phyloP scores from a whole-genome alignment of 768 basidiomycete species.

The Clavulina sp. region DNA sequence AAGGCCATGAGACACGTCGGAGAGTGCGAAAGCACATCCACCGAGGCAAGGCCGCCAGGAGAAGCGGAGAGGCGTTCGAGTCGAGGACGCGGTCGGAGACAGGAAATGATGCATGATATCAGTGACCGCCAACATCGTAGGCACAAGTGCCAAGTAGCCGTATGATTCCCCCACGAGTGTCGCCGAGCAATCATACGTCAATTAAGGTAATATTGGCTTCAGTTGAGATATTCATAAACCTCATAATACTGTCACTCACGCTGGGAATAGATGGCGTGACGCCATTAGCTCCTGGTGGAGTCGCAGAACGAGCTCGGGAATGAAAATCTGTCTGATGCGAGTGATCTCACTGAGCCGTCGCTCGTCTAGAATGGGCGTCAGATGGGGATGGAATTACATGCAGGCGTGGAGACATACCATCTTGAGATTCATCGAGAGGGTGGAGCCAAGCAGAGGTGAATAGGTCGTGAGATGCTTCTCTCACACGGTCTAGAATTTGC shows the following conservation, averaged over 20 bases:
- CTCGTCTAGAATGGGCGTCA: conserved; percentile 27
- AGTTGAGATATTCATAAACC: neutral
- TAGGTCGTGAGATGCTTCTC: conserved; percentile 31
- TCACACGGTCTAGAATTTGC: conserved; percentile 33
- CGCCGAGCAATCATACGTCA: neutral
- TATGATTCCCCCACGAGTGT: no score
- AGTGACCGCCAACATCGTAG: no score
- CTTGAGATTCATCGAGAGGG: neutral
- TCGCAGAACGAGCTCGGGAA: conserved; percentile 79
- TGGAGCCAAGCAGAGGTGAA: neutral
- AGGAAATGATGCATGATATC: no score
- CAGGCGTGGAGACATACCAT: neutral
- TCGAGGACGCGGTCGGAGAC: no score
- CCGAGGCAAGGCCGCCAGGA: no score
- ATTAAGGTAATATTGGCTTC: neutral
- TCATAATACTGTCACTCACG: conserved; percentile 29
- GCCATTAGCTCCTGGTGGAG: conserved; percentile 55
- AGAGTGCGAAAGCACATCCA: no score
- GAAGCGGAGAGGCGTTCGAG: no score
- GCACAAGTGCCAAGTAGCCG: no score
- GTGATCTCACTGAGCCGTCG: conserved; percentile 37
- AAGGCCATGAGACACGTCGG: no score
- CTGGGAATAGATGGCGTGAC: conserved; percentile 45
- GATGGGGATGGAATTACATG: neutral
- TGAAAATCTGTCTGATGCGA: conserved; percentile 72